Base-by-base conservation (phyloP, 371 early-diverging fungal species). In the Mucor sp. region DNA sequence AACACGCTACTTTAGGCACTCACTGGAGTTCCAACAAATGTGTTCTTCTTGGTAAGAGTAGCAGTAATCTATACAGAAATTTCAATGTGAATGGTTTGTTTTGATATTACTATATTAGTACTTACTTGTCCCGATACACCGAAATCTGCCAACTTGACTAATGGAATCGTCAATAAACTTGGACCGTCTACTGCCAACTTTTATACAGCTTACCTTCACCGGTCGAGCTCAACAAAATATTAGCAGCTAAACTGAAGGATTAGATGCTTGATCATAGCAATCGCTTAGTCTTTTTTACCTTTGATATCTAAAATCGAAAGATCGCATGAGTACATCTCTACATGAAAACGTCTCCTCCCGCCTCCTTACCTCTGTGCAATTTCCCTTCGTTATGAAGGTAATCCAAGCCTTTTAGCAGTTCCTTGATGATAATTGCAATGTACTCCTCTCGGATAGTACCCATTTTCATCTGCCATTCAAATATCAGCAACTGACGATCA, bases 21-120 rank as follows among this genome's bases (percentile, higher is more conserved):
- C 85, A 90, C 91, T n/a, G 99, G 97, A 39, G 99, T 98, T 6
- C 99, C 99, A 28, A 99, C 99, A 88, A 99, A 98, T 14, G 99
- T 99, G 75, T 94, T 95, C 79, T 94, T 97, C 80, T 95, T 95
- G 39, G 91, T 95, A 80, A 94, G 86, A 21, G 94, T 97, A 4
- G 95, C 95, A 17, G 97, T 95, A 19, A 98, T 85, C 89, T 89
- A 60, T 11, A 53, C 21, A 62, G 57, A 57, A 65, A 33, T 60
- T 25, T 57, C 30, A 59, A 32, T 48, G 39, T 48, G 37, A 15
- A 53, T 35, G 28, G 11, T 15, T 35, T 71, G 71, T 71, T 71
- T 67, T 67, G 25, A 53, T 12, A 60, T 71, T 71, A 57, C 71
- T 27, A 67, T 60, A 63, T 71, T 60, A 50, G 30, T 55, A 23